These are phyloP conservation scores for Moniliella sp. DNA, from an alignment of 1,284 basidiomycete species.

Conservation along the genomic window DNA sequence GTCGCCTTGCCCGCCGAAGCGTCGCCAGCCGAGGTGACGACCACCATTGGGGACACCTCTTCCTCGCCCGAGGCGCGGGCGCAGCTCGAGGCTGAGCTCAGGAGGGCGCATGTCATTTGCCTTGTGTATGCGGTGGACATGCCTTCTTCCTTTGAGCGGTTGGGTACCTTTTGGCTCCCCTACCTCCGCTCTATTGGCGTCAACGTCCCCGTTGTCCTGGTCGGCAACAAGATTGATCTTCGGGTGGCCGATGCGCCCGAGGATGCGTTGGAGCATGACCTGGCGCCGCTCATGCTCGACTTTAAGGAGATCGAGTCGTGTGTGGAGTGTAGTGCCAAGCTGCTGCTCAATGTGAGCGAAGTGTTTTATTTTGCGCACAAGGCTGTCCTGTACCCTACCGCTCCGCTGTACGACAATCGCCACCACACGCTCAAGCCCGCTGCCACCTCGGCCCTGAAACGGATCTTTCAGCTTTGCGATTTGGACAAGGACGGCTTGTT, in stretches of 20 bases:
- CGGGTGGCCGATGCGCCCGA: constrained; percentile 79
- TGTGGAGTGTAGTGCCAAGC: constrained; percentile 78
- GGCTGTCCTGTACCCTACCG: constrained; percentile 86
- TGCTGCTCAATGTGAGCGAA: constrained; percentile 62
- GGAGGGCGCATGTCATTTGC: constrained; percentile 89
- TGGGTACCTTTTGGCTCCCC: constrained; percentile 96
- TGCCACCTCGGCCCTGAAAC: constrained; percentile 62
- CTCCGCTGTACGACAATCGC: constrained; percentile 83
- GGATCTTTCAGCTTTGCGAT: constrained; percentile 91
- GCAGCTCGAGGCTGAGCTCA: constrained; percentile 78
- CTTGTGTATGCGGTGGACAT: constrained; percentile 85
- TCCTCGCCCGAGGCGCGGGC: constrained; percentile 50
- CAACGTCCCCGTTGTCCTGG: constrained; percentile 82
- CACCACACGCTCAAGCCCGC: constrained; percentile 67
- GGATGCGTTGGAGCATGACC: constrained; percentile 60
- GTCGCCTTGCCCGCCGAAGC: constrained; percentile 28
- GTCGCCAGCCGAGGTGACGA: constrained; percentile 25
- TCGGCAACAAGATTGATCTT: constrained; percentile 94
- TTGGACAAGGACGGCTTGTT: constrained; percentile 78
- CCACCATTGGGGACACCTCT: constrained; percentile 37
- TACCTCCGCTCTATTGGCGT: constrained; percentile 75
- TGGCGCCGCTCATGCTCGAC: constrained; percentile 32
- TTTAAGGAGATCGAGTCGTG: constrained; percentile 61
- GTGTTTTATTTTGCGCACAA: constrained; percentile 99
- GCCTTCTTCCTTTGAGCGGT: constrained; percentile 80